Percentiles rank a stretch among this genome's conserved stretches.
Conservation (phyloP, 225 moss, liverwort and hornwort species). For the Marchantia polymorpha region DNA sequence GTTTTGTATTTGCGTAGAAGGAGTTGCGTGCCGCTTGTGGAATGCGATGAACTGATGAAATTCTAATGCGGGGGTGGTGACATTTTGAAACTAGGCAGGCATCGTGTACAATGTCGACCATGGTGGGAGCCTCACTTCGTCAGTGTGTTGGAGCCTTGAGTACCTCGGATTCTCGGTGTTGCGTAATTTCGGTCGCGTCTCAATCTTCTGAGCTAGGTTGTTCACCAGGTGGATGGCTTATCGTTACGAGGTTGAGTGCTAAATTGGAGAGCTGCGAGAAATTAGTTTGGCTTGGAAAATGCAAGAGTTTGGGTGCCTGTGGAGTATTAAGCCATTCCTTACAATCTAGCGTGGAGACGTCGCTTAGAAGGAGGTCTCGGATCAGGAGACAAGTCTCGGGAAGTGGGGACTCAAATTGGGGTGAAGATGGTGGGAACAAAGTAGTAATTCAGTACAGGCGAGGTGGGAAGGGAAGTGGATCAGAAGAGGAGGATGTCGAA, state of each 20-base stretch:
- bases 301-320: not conserved
- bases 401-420: slow-evolving; percentile 25
- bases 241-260: not conserved
- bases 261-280: slow-evolving; percentile 2
- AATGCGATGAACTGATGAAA: too few relatives aligned
- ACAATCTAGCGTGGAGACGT: not conserved
- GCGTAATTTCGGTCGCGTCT: slow-evolving; percentile 5
- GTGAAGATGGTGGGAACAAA: slow-evolving; percentile 21
- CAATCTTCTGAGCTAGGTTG: slow-evolving; percentile 1
- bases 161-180: slow-evolving; percentile 10
- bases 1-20: not conserved
- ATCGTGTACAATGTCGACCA: slow-evolving; percentile 3
- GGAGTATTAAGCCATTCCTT: not conserved
- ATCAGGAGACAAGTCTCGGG: slow-evolving; percentile 16
- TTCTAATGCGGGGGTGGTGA: too few relatives aligned
- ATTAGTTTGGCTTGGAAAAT: not conserved
- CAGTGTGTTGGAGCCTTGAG: slow-evolving; percentile 16
- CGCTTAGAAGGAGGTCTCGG: not conserved
- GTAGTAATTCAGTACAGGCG: slow-evolving; percentile 20
- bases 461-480: slow-evolving; percentile 5
- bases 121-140: slow-evolving; percentile 24
- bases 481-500: slow-evolving; percentile 17
- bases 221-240: not conserved
- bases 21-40: too few relatives aligned
- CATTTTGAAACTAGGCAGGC: not conserved